Evolutionary conservation across 306 rosid genomes (phyloP), one percentile per base, ranked within the genome.

Genomic region (Aeschynomene evenia): DNA sequence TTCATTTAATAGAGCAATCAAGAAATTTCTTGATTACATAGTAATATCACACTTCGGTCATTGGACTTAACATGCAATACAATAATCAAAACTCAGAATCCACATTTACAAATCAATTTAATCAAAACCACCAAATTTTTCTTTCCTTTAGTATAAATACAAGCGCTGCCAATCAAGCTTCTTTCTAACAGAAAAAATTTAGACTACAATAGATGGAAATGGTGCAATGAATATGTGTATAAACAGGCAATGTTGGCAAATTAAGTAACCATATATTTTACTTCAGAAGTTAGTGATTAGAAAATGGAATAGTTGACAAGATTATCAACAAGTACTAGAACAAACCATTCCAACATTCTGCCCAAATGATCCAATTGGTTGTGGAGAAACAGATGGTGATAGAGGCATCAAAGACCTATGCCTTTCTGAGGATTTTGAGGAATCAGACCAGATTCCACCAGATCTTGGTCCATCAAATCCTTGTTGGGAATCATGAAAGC

Each of bases 301-400:
- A 64, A 20, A 60, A 69, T 37, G 22, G 10, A 52, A 65, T 62
- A 70, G 16, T 36, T 37, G 57, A 59, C 33, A 54, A 34, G 74
- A 50, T 69, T 34, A 80, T 51, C 72, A 64, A 78, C 23, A 69
- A 36, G 76, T 42, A 68, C 26, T 80, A 82, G 81, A 77, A 82
- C 94, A 82, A 66, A 90, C 96, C 91, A 90, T 87, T 85, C 94
- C 87, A 61, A 74, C 76, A 80, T 72, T 85, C 51, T 83, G 91
- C 66, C 86, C 91, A 80, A 80, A 90, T 66, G 91, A 82, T 16
- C 92, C 87, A 70, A 72, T 79, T 29, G 96, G 88, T 83, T 87
- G 96, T 46, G 89, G 91, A 66, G 94, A 84, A 77, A 82, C 83
- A 52, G 96, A 81, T 68, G 94, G 85, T 2, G 88, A 69, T 40